phyloP scores from a whole-genome alignment of 2,329 filamentous ascomycete genomes.

The Cytospora piceae region DNA sequence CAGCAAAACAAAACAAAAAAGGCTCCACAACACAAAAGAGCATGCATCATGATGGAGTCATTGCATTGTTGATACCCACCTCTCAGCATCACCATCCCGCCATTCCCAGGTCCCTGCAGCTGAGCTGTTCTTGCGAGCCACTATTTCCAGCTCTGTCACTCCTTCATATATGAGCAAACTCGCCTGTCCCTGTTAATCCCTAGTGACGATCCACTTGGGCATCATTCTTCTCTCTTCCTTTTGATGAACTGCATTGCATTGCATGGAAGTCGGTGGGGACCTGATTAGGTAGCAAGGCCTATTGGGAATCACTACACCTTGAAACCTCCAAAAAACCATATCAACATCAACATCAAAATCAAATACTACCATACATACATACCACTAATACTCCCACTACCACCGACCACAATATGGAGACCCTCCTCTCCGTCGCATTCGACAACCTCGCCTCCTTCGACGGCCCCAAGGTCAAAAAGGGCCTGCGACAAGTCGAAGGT shows the following conservation, averaged over 20 bases:
- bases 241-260: neutral
- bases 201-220: neutral
- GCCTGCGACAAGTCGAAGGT: slow-evolving; percentile 90
- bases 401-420: slow-evolving; percentile 70
- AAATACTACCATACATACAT: slow-evolving; percentile 5
- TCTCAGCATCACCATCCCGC: slow-evolving; percentile 9
- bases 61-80: slow-evolving; percentile 16
- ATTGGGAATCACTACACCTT: neutral
- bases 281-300: neutral
- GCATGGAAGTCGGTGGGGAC: neutral
- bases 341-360: slow-evolving; percentile 12
- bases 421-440: slow-evolving; percentile 88
- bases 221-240: neutral
- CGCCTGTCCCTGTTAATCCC: neutral
- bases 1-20: neutral
- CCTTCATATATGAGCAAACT: slow-evolving; percentile 3
- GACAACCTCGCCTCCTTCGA: slow-evolving; percentile 96
- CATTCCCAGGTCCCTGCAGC: slow-evolving; percentile 12
- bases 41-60: neutral
- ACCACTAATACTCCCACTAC: neutral
- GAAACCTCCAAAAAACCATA: neutral
- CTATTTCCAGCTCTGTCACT: slow-evolving; percentile 9
- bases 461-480: slow-evolving; percentile 87
- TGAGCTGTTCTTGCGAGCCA: slow-evolving; percentile 1
- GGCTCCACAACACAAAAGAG: neutral